Evolutionary conservation across 1,139 yeast species (phyloP).

Genomic region (Spathaspora sp.): DNA sequence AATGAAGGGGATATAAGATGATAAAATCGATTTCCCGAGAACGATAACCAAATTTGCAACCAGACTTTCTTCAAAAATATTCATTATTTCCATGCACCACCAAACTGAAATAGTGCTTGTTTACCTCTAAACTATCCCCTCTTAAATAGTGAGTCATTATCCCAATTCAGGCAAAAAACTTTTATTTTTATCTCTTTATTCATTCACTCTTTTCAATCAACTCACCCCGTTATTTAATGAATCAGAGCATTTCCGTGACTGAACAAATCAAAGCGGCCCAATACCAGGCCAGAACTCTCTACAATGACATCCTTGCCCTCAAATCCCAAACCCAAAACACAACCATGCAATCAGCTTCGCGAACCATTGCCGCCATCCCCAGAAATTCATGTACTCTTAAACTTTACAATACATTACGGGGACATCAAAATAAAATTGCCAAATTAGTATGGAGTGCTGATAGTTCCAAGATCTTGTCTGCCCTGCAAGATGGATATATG

Average conservation of each 20-base stretch:
- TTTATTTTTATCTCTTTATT: not conserved
- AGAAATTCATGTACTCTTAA: conserved; percentile 33
- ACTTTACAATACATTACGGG: conserved; percentile 50
- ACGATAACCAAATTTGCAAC: too few species aligned
- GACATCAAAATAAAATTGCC: conserved; percentile 76
- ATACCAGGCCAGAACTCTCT: conserved; percentile 46
- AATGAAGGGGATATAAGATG: too few species aligned
- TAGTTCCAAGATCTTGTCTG: conserved; percentile 60
- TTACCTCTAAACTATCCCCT: too few species aligned
- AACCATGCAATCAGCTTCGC: conserved; percentile 40
- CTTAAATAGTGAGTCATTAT: too few species aligned
- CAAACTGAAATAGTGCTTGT: too few species aligned
- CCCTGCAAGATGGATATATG: conserved; percentile 86
- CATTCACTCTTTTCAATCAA: not conserved
- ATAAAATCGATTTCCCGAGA: too few species aligned
- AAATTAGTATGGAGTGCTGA: conserved; percentile 69
- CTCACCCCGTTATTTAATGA: not conserved
- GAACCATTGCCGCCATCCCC: conserved; percentile 27
- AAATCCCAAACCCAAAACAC: conserved; percentile 47
- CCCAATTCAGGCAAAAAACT: too few species aligned
- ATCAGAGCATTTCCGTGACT: not conserved
- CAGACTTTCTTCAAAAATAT: too few species aligned
- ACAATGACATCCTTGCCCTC: conserved; percentile 48
- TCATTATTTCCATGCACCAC: too few species aligned
- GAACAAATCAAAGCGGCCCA: conserved; percentile 36